A percentile compares a stretch with the other conserved stretches of the same genome.
Evolutionary conservation across 192 early-diverging fungal species (phyloP).

Genomic region (Coemansia sp.): DNA sequence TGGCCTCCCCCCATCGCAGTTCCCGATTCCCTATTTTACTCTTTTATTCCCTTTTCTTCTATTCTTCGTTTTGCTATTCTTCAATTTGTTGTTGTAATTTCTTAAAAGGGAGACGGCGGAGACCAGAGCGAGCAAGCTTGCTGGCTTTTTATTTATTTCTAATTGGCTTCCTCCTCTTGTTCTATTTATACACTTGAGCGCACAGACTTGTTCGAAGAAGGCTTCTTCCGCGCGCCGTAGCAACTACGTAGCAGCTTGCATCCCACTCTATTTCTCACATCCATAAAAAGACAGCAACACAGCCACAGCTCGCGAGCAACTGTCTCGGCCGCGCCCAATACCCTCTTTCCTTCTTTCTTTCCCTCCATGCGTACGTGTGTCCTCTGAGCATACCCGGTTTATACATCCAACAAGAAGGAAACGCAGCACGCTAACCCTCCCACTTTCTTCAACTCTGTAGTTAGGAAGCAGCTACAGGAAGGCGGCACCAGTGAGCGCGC

Average conservation of each 20-base stretch:
- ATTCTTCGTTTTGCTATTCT: background rate
- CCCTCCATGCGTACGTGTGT: background rate
- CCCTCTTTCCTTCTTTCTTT: background rate
- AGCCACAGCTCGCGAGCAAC: too few species aligned
- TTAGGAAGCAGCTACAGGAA: slow-evolving; percentile 1
- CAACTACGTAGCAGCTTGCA: background rate
- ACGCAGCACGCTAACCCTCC: too few species aligned
- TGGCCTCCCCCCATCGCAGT: too few species aligned
- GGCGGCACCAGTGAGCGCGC: background rate
- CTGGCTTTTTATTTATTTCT: background rate
- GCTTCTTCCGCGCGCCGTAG: background rate
- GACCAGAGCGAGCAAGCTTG: too few species aligned
- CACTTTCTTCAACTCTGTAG: background rate
- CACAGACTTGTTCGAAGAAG: background rate
- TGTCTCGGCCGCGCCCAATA: too few species aligned
- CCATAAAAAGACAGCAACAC: too few species aligned
- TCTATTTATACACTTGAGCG: slow-evolving; percentile 2
- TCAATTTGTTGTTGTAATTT: background rate
- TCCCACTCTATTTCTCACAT: background rate
- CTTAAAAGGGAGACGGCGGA: background rate
- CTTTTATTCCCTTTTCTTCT: background rate
- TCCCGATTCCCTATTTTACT: background rate
- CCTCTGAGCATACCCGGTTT: too few species aligned
- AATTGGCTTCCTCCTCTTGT: background rate
- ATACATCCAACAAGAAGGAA: too few species aligned